These are phyloP conservation scores for Solanum medicagineum DNA, from an alignment of 257 asterid genomes.

Conservation along the genomic window DNA sequence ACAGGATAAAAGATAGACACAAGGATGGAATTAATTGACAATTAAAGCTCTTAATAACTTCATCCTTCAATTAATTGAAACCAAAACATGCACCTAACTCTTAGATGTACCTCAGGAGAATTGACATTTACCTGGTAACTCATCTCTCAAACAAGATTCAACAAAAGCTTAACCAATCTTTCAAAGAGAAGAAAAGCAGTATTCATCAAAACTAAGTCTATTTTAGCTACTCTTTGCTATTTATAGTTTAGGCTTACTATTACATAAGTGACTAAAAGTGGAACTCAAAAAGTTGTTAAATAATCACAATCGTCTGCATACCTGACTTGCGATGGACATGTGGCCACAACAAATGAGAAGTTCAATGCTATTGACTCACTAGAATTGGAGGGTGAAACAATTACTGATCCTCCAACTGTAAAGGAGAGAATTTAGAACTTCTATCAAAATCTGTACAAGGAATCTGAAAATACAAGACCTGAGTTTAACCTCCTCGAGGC, in stretches of 20 bases:
- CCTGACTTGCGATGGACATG: not conserved
- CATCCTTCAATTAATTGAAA: not conserved
- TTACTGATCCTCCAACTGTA: too few relatives aligned
- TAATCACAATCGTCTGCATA: not conserved
- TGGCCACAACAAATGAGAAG: too few relatives aligned
- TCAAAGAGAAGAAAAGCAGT: not conserved
- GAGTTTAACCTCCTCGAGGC: too few relatives aligned
- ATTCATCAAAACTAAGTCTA: not conserved
- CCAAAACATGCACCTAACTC: not conserved
- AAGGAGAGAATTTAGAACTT: too few relatives aligned
- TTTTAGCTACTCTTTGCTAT: not conserved
- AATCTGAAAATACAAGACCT: too few relatives aligned
- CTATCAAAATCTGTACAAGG: too few relatives aligned
- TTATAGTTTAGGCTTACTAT: not conserved
- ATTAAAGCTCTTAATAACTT: not conserved
- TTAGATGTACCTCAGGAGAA: not conserved
- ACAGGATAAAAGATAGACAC: not conserved
- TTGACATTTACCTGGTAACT: not conserved
- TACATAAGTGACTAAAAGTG: not conserved
- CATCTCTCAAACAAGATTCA: not conserved
- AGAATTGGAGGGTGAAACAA: too few relatives aligned
- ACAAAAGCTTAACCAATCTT: not conserved
- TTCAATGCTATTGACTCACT: too few relatives aligned
- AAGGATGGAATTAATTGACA: not conserved
- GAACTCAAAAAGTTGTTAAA: not conserved